These are phyloP conservation scores for Morella rubra DNA, from an alignment of 306 rosid genomes.

Conservation along the genomic window DNA sequence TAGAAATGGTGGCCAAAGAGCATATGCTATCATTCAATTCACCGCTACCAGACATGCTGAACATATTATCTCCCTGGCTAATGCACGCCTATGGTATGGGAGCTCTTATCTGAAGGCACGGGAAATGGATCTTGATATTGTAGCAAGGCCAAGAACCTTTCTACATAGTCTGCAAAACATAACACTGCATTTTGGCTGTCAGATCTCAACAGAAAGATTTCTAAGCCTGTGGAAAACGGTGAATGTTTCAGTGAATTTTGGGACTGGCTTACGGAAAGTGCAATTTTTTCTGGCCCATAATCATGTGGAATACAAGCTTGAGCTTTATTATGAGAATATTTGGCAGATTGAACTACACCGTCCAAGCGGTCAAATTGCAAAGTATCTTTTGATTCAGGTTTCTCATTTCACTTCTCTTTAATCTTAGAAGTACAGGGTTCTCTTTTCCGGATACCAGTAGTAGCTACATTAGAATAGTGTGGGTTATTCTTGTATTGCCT, in stretches of 20 bases:
- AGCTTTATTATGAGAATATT: constrained; percentile 59
- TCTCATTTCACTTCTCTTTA: background rate
- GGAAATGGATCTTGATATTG: constrained; percentile 47
- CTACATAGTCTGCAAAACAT: constrained; percentile 36
- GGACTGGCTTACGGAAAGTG: constrained; percentile 43
- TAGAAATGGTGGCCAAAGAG: constrained; percentile 30
- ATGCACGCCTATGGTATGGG: constrained; percentile 25
- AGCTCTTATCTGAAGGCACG: constrained; percentile 39
- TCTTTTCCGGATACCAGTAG: background rate
- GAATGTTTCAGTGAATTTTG: constrained; percentile 50
- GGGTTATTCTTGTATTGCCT: background rate
- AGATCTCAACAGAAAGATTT: constrained; percentile 46
- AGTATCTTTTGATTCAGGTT: constrained; percentile 81
- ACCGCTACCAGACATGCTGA: constrained; percentile 31
- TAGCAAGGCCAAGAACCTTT: constrained; percentile 43
- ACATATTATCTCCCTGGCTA: constrained; percentile 31
- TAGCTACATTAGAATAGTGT: background rate
- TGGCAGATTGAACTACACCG: constrained; percentile 60
- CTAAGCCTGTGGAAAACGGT: constrained; percentile 32
- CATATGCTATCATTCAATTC: constrained; percentile 71
- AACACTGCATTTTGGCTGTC: constrained; percentile 63
- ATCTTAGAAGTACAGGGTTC: background rate
- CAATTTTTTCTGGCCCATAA: constrained; percentile 33
- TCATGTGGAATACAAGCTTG: constrained; percentile 42
- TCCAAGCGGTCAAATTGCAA: constrained; percentile 37